Evolutionary conservation across 2,329 filamentous ascomycete genomes (phyloP), one percentile per base, ranked within the genome.

Genomic region (Pseudocercospora cruenta): DNA sequence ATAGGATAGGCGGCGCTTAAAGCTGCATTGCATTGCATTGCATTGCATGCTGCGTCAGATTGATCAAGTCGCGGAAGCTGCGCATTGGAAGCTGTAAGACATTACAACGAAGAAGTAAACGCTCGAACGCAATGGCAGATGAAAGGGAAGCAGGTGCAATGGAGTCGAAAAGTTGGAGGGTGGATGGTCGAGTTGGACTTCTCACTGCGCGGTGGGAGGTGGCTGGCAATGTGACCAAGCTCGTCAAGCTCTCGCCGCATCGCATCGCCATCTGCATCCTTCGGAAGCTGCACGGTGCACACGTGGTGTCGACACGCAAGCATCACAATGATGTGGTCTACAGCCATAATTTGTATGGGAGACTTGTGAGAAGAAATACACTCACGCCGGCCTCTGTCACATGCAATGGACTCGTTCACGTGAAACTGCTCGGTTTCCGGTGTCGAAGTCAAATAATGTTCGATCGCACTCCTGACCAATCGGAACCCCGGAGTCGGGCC

Each of bases 41-140:
- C n/a, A n/a, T 28, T 19, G 36, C 21, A 45, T 22, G 55, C 31
- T 33, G 33, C 33, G 33, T 36, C 33, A 36, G 33, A 36, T 36
- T 12, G 9, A 7, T 26, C 24, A 14, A 14, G 2, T 28, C 14
- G 7, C 58, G 45, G 47, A 12, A 62, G 43, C 31, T 51, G 54
- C 58, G 26, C 60, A n/a, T 22, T 39, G 54, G 62, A 16, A 39
- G 26, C 36, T 36, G 28, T 45, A 53, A 65, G 63, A 57, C 63
- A 60, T 62, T 54, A 60, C 62, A 39, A 65, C 31, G 47, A 51
- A 66, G 45, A 57, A 19, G 43, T 24, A 21, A 58, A 62, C 45
- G 62, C 62, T 65, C 58, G 49, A 65, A 62, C 62, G 65, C 65
- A 39, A 51, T n/a, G 36, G 36, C 19, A 31, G 28, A 58, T 16